Evolutionary conservation across 2,329 filamentous ascomycete genomes (phyloP).

Genomic region (Aulographum hederae): DNA sequence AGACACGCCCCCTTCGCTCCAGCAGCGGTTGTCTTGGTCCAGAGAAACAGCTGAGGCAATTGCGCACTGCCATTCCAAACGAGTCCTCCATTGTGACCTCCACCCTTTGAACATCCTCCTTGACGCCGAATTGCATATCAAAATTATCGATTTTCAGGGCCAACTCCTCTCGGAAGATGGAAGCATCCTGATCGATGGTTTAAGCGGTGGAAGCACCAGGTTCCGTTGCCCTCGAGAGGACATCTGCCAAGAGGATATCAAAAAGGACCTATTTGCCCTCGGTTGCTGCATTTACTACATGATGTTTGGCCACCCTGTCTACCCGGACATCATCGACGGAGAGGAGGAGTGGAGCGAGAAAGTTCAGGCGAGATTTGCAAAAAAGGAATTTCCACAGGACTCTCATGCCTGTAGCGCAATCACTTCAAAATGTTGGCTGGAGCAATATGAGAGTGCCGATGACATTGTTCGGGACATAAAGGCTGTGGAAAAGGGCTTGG

Average conservation of each 20-base stretch:
- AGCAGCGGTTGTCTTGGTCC: not conserved
- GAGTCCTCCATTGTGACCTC: constrained; percentile 7
- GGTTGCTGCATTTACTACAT: constrained; percentile 9
- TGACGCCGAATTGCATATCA: constrained; percentile 7
- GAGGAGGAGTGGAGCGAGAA: constrained; percentile 7
- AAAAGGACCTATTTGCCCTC: constrained; percentile 8
- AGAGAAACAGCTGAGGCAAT: not conserved
- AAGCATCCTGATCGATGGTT: constrained; percentile 5
- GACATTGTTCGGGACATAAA: no score
- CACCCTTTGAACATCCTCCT: constrained; percentile 6
- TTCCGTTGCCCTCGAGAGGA: constrained; percentile 7
- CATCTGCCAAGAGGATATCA: constrained; percentile 2
- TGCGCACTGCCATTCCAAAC: constrained; percentile 1
- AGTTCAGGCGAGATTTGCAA: constrained; percentile 5
- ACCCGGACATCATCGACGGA: constrained; percentile 7
- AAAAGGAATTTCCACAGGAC: constrained; percentile 1
- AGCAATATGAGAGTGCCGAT: no score
- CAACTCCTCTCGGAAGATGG: constrained; percentile 5
- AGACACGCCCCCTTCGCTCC: not conserved
- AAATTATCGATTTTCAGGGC: constrained; percentile 8
- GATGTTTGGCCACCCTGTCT: constrained; percentile 7
- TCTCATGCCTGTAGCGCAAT: not conserved
- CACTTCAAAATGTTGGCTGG: not conserved
- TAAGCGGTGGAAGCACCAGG: not conserved
- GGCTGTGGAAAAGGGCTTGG: no score